Base-by-base conservation (phyloP, 176 grass and related monocot genomes). In the Tillandsia leiboldiana region DNA sequence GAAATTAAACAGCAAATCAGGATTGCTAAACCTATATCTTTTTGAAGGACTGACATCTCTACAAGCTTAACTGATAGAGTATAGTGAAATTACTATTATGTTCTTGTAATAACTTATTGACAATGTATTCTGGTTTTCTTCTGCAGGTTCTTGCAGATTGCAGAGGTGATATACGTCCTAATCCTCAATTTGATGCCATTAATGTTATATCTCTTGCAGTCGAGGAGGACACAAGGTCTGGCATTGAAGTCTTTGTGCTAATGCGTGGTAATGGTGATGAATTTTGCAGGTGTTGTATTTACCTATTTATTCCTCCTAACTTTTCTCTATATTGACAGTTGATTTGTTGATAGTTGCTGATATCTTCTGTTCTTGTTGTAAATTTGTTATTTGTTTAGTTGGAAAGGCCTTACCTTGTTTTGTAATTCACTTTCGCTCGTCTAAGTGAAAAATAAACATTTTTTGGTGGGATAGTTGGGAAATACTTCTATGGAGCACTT, bases 101-200 rank as follows among this genome's bases (percentile, higher is more conserved):
- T 59, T 10, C 13, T 59, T 20, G 9, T 8, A 20, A 59, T 14
- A 59, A 17, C 12, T 73, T 73, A 1, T n/a, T 59, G 3, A 20
- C 14, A 20, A 49, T 68, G 10, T 10, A 26, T 22, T 58, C 29
- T 23, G 15, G 10, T 1, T 23, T 77, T 50, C 10, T 1, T 26
- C 3, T 42, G 47, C 83, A 96, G 92, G 86, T 92, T 71, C 80
- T 85, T 69, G 77, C 88, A 71, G 88, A 83, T 84, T 92, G 75
- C 79, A 96, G 81, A 83, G 88, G 86, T 27, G 81, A 92, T 56
- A 75, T 89, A 26, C 83, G 68, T 83, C 81, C 92, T 65, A 88
- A 96, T 72, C 92, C 92, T 62, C 79, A 74, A 29, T 81, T 87
- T 83, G 92, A 96, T 89, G 79, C 83, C 72, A 87, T 96, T 50